These are phyloP conservation scores for Penicillium corylophilum DNA, from an alignment of 2,329 filamentous ascomycete genomes.

Conservation along the genomic window DNA sequence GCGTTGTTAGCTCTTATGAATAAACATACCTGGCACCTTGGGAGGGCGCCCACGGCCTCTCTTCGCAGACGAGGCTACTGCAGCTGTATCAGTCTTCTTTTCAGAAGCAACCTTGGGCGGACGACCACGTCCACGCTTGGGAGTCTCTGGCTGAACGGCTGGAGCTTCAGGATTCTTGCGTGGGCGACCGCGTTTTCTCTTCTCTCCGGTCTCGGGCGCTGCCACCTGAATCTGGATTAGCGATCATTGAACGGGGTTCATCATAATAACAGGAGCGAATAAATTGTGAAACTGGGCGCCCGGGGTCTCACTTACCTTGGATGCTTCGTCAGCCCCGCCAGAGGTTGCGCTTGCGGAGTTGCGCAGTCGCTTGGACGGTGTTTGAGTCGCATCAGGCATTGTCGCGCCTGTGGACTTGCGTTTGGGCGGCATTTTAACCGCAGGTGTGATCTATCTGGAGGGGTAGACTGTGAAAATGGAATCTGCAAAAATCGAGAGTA, in stretches of 20 bases:
- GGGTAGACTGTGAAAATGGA: no score
- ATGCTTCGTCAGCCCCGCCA: neutral
- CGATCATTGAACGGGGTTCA: neutral
- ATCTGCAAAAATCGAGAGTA: neutral
- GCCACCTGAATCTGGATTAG: neutral
- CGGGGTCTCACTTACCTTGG: conserved; percentile 16
- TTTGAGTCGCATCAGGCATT: conserved; percentile 12
- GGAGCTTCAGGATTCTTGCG: conserved; percentile 31
- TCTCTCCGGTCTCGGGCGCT: conserved; percentile 28
- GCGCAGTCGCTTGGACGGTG: conserved; percentile 27
- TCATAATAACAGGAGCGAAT: neutral
- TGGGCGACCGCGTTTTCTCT: conserved; percentile 36
- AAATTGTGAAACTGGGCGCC: conserved; percentile 12
- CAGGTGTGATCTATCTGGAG: neutral
- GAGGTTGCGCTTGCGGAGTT: conserved; percentile 4
- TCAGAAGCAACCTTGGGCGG: conserved; percentile 29
- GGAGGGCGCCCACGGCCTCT: conserved; percentile 22
- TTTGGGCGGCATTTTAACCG: conserved; percentile 20
- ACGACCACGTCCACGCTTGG: conserved; percentile 35
- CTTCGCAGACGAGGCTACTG: conserved; percentile 12
- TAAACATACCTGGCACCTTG: conserved; percentile 15
- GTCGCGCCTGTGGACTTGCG: conserved; percentile 28
- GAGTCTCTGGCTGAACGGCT: conserved; percentile 24
- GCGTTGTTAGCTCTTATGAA: neutral
- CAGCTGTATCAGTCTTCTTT: conserved; percentile 7